These are phyloP conservation scores for Thelonectria discophora DNA, from an alignment of 2,329 filamentous ascomycete genomes.

Conservation along the genomic window DNA sequence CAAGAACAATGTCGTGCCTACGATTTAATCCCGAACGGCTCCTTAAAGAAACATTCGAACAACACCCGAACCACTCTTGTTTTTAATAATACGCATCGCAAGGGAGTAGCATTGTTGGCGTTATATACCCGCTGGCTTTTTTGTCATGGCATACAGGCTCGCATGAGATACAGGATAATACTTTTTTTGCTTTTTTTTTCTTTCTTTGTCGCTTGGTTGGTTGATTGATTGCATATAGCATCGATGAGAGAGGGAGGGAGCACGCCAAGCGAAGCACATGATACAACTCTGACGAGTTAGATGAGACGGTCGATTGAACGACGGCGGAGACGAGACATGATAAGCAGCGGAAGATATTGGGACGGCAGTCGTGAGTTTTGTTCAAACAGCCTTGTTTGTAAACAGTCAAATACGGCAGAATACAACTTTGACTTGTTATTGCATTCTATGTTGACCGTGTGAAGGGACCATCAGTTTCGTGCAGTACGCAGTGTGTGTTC, in stretches of 20 bases:
- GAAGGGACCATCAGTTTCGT: not conserved
- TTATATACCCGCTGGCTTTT: conserved; percentile 49
- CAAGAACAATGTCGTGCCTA: conserved; percentile 28
- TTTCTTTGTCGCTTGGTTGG: no score
- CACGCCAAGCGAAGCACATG: conserved; percentile 18
- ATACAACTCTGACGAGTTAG: conserved; percentile 32
- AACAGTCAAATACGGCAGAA: conserved; percentile 28
- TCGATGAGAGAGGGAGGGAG: conserved; percentile 1
- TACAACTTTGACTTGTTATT: conserved; percentile 20
- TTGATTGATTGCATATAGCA: conserved; percentile 36
- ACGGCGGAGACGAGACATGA: conserved; percentile 21
- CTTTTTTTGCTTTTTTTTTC: not conserved
- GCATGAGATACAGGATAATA: conserved; percentile 40
- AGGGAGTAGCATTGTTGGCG: conserved; percentile 47
- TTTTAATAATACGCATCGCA: conserved; percentile 34
- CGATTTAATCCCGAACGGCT: conserved; percentile 13
- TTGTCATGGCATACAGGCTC: conserved; percentile 35
- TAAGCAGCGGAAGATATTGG: conserved; percentile 4
- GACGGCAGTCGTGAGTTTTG: conserved; percentile 22
- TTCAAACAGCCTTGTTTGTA: conserved; percentile 17
- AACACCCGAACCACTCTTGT: not conserved
- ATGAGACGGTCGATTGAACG: conserved; percentile 28
- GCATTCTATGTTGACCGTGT: not conserved
- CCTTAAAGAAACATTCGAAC: not conserved
- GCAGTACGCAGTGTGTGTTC: conserved; percentile 2